Percentiles rank a stretch among this genome's conserved stretches.
These are phyloP conservation scores for Bretziella fagacearum DNA, from an alignment of 2,329 filamentous ascomycete genomes.

Conservation along the genomic window DNA sequence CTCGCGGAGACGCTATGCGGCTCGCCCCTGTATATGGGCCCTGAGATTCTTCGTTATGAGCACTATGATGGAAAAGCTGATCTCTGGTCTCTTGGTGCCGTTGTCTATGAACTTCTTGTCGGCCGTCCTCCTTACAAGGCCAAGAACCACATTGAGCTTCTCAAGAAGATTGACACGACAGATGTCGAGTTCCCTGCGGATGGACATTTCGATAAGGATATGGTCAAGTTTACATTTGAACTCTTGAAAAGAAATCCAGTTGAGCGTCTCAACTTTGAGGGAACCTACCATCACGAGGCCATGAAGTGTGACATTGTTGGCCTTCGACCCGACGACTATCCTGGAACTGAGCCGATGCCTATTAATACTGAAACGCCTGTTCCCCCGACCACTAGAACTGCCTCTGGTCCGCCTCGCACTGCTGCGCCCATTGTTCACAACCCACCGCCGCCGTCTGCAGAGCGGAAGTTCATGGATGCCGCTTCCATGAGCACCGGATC, in stretches of 20 bases:
- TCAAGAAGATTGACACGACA: slow-evolving; percentile 78
- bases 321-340: slow-evolving; percentile 55
- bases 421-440: slow-evolving; percentile 10
- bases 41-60: slow-evolving; percentile 91
- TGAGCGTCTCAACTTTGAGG: slow-evolving; percentile 69
- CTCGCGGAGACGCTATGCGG: slow-evolving; percentile 92
- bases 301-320: slow-evolving; percentile 63
- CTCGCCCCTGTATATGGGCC: slow-evolving; percentile 95
- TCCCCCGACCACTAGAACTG: slow-evolving; percentile 4
- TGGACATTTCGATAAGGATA: slow-evolving; percentile 30
- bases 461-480: slow-evolving; percentile 4
- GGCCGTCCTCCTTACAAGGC: slow-evolving; percentile 84
- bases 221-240: slow-evolving; percentile 68
- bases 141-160: slow-evolving; percentile 81
- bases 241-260: slow-evolving; percentile 74
- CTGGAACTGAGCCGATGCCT: slow-evolving; percentile 3
- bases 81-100: slow-evolving; percentile 92
- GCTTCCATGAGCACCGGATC: neutral
- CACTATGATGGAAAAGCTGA: slow-evolving; percentile 96
- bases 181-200: slow-evolving; percentile 26
- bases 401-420: neutral
- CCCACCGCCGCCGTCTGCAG: neutral
- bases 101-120: slow-evolving; percentile 87
- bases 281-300: slow-evolving; percentile 64
- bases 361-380: neutral